phyloP scores from a whole-genome alignment of 2,329 filamentous ascomycete genomes.

The Hymenoscyphus fraxineus region DNA sequence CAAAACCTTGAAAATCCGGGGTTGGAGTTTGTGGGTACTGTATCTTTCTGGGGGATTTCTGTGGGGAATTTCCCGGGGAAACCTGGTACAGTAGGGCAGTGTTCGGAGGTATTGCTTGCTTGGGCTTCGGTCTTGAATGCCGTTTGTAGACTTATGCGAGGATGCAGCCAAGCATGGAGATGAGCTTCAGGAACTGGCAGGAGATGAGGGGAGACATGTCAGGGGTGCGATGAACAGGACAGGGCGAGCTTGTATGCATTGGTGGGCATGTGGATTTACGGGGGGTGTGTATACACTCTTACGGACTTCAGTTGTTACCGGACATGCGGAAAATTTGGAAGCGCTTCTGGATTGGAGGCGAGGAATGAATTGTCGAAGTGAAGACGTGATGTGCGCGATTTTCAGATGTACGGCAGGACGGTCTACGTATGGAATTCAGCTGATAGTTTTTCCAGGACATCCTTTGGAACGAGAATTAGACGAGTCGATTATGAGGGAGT shows the following conservation, averaged over 20 bases:
- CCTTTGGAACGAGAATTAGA: not conserved
- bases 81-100: not conserved
- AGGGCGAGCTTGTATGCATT: not conserved
- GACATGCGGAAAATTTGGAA: slow-evolving; percentile 10
- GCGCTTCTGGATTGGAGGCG: slow-evolving; percentile 2
- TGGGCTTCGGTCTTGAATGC: slow-evolving; percentile 16
- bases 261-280: slow-evolving; percentile 8
- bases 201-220: not conserved
- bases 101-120: not conserved
- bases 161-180: slow-evolving; percentile 12
- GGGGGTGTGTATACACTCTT: slow-evolving; percentile 1
- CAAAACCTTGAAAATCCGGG: not conserved
- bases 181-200: slow-evolving; percentile 8
- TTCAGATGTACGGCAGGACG: not conserved
- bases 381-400: slow-evolving; percentile 5
- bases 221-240: not conserved
- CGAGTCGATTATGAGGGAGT: not conserved
- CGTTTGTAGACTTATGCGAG: slow-evolving; percentile 17
- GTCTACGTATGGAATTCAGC: not conserved
- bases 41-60: not conserved
- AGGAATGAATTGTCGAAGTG: slow-evolving; percentile 2
- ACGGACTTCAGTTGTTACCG: slow-evolving; percentile 14
- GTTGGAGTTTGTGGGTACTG: not conserved
- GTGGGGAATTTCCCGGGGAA: slow-evolving; percentile 2
- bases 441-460: not conserved